Percentiles rank a stretch among this genome's conserved stretches.
phyloP scores from a whole-genome alignment of 345 rosid species.

The Ceriops decandra region DNA sequence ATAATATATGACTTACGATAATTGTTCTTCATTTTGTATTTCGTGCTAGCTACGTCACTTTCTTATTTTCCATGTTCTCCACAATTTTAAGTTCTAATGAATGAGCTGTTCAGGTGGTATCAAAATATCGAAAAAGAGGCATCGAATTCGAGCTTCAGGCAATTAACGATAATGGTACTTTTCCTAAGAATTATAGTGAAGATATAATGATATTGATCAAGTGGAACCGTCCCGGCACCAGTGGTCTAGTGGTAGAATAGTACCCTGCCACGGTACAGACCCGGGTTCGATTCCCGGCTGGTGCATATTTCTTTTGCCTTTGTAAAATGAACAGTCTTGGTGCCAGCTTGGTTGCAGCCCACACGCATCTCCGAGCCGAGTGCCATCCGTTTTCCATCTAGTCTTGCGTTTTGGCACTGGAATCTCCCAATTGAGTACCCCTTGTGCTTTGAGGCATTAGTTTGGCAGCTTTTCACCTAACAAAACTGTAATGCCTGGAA shows the following conservation, averaged over 20 bases:
- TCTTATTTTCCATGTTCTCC: background rate
- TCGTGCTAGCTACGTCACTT: no score
- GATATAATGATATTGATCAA: constrained; percentile 52
- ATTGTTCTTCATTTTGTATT: background rate
- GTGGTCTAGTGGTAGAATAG: constrained; percentile 80
- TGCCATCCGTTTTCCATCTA: no score
- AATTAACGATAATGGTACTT: constrained; percentile 75
- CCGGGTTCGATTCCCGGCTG: constrained; percentile 75
- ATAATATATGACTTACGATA: background rate
- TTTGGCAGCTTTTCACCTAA: no score
- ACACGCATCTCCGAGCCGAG: no score
- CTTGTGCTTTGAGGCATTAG: no score
- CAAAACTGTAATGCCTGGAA: no score
- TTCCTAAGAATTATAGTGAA: constrained; percentile 80
- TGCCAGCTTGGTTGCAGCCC: no score
- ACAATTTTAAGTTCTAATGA: background rate
- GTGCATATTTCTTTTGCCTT: background rate
- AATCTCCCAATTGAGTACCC: no score
- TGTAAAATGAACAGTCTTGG: no score
- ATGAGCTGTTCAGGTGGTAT: constrained; percentile 50
- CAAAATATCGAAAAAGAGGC: constrained; percentile 60
- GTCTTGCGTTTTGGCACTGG: no score
- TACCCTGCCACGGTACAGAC: constrained; percentile 77
- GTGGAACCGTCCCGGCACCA: constrained; percentile 27
- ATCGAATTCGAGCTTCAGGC: constrained; percentile 71